A percentile compares a stretch with the other conserved stretches of the same genome.
Conservation (phyloP, 2,329 filamentous ascomycete species). For the Diaporthe sp. region DNA sequence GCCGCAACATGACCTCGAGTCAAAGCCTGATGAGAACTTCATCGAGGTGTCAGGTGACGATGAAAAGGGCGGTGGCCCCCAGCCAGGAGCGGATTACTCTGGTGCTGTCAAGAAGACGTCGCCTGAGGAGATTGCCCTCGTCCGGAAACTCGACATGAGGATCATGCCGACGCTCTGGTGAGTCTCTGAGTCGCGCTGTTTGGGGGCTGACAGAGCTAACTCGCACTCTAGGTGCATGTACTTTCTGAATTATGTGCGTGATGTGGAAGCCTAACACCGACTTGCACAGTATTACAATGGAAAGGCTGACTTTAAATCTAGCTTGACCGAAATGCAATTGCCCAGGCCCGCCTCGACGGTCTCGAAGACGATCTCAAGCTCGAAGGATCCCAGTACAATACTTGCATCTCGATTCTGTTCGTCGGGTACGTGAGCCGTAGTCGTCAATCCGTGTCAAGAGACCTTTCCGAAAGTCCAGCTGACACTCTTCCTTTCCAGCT, state of each 20-base stretch:
- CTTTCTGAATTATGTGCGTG: constrained; percentile 52
- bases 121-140: constrained; percentile 53
- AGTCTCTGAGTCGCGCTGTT: not conserved
- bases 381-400: constrained; percentile 63
- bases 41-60: constrained; percentile 8
- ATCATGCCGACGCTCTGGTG: constrained; percentile 57
- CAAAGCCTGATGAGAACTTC: not conserved
- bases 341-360: constrained; percentile 67
- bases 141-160: constrained; percentile 53
- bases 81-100: constrained; percentile 48
- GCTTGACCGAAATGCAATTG: constrained; percentile 68
- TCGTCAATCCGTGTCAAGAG: not conserved
- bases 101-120: constrained; percentile 52
- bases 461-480: not conserved
- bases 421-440: constrained; percentile 54
- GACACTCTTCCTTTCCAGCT: constrained; percentile 43
- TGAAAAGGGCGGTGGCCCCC: not conserved
- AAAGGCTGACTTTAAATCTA: not conserved
- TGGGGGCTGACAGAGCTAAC: not conserved
- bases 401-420: constrained; percentile 63
- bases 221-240: constrained; percentile 52
- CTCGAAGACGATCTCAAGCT: constrained; percentile 66
- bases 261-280: not conserved
- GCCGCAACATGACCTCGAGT: constrained; percentile 14
- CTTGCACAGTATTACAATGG: too few relatives aligned